phyloP scores from a whole-genome alignment of 495 filamentous ascomycete genomes.

The Penicillium soppii region DNA sequence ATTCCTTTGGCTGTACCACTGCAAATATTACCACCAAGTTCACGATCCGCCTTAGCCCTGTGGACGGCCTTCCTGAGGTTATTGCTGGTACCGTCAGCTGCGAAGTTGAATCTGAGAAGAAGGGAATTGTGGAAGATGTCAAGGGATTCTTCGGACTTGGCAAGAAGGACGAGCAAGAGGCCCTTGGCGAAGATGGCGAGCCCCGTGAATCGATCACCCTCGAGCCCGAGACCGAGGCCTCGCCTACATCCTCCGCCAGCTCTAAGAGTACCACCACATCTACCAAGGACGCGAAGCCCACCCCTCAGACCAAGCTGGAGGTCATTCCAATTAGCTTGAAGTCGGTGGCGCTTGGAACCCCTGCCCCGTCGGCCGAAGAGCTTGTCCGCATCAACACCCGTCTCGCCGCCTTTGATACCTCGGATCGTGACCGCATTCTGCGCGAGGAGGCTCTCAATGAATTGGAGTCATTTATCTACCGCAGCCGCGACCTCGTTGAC shows the following conservation, averaged over 20 bases:
- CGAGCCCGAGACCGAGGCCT: conserved; percentile 50
- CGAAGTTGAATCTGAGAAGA: conserved; percentile 72
- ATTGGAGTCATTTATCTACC: conserved; percentile 92
- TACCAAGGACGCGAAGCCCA: conserved; percentile 50
- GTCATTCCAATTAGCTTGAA: conserved; percentile 67
- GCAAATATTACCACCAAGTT: conserved; percentile 80
- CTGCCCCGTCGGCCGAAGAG: conserved; percentile 53
- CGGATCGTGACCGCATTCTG: conserved; percentile 70
- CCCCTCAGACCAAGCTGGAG: conserved; percentile 62
- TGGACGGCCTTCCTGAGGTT: conserved; percentile 83
- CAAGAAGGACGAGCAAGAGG: conserved; percentile 78
- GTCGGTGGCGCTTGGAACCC: conserved; percentile 60
- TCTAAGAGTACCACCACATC: conserved; percentile 43
- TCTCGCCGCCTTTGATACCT: conserved; percentile 76
- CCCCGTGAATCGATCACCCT: conserved; percentile 47
- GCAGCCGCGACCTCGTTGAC: conserved; percentile 74
- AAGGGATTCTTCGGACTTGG: conserved; percentile 96
- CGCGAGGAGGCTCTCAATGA: conserved; percentile 90
- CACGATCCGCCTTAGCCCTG: conserved; percentile 64
- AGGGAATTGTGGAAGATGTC: conserved; percentile 83
- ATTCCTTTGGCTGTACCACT: conserved; percentile 71
- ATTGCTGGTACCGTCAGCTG: conserved; percentile 76
- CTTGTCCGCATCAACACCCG: conserved; percentile 67
- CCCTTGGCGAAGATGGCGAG: conserved; percentile 61
- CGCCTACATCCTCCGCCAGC: conserved; percentile 42